phyloP scores from a whole-genome alignment of 371 early-diverging fungal species.

The Globomyces sp. region DNA sequence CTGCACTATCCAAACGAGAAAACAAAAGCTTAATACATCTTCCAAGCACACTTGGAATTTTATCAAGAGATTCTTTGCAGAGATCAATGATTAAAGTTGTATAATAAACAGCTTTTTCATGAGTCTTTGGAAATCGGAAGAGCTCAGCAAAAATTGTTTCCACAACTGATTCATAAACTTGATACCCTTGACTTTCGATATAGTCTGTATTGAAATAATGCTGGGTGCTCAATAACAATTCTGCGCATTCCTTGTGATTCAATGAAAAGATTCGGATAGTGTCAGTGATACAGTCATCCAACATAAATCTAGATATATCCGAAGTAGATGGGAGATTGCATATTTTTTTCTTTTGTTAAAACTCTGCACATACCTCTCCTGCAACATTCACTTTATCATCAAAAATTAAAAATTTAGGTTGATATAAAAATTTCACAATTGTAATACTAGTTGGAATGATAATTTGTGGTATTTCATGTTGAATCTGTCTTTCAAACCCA shows the following conservation, averaged over 20 bases:
- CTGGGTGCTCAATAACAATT: conserved; percentile 30
- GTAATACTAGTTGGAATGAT: conserved; percentile 40
- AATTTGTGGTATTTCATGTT: conserved; percentile 63
- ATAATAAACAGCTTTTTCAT: conserved; percentile 71
- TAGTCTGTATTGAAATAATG: conserved; percentile 23
- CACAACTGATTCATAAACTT: conserved; percentile 50
- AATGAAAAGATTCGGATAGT: conserved; percentile 66
- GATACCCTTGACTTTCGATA: conserved; percentile 22
- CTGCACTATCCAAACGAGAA: conserved; percentile 48
- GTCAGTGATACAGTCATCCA: conserved; percentile 78
- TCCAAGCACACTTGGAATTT: conserved; percentile 66
- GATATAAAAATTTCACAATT: conserved; percentile 28
- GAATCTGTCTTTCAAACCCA: conserved; percentile 42
- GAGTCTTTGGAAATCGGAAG: conserved; percentile 66
- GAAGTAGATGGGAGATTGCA: conserved; percentile 44
- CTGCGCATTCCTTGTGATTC: conserved; percentile 44
- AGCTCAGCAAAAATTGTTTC: conserved; percentile 64
- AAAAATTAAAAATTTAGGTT: conserved; percentile 44
- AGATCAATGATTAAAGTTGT: conserved; percentile 78
- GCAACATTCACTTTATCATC: conserved; percentile 39
- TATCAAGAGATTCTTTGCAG: conserved; percentile 66
- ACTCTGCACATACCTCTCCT: conserved; percentile 22
- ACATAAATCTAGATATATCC: conserved; percentile 67
- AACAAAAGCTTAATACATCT: conserved; percentile 62
- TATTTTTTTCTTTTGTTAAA: neutral